Percentiles rank a stretch among this genome's conserved stretches.
phyloP scores from a whole-genome alignment of 306 rosid species.

The Vachellia collinsii region DNA sequence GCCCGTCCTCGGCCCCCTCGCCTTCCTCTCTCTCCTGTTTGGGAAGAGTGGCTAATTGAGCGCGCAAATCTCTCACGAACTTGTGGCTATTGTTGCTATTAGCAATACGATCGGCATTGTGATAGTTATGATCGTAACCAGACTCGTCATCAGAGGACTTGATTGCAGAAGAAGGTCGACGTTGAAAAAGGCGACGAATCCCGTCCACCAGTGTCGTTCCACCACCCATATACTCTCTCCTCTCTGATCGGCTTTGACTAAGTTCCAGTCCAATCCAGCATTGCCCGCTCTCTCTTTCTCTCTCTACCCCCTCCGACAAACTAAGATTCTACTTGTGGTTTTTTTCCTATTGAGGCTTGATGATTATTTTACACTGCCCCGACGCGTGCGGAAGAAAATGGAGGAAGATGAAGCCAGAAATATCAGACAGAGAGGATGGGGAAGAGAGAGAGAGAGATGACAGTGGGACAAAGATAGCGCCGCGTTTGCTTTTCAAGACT shows the following conservation, averaged over 20 bases:
- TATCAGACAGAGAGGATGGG: not conserved
- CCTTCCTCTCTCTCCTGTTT: conserved; percentile 12
- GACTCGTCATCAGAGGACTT: not conserved
- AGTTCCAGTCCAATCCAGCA: conserved; percentile 21
- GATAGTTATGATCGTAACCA: not conserved
- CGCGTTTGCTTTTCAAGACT: not conserved
- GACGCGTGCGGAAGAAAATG: not conserved
- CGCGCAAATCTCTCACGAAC: conserved; percentile 45
- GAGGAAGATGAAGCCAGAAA: not conserved
- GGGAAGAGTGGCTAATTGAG: conserved; percentile 47
- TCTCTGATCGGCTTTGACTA: conserved; percentile 40
- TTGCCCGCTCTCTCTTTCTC: not conserved
- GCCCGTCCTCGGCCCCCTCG: not conserved
- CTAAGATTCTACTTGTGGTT: not conserved
- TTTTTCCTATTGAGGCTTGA: not conserved
- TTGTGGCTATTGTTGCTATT: not conserved
- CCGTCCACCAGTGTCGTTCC: conserved; percentile 53
- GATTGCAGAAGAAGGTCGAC: conserved; percentile 34
- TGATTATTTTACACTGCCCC: not conserved
- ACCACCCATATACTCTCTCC: conserved; percentile 46
- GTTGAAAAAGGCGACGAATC: conserved; percentile 53
- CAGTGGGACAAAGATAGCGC: not conserved
- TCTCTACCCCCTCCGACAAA: not conserved
- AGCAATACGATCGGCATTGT: conserved; percentile 3
- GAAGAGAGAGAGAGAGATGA: not conserved